Base-by-base conservation (phyloP, 2,329 filamentous ascomycete species). In the Penicillium oxalicum region DNA sequence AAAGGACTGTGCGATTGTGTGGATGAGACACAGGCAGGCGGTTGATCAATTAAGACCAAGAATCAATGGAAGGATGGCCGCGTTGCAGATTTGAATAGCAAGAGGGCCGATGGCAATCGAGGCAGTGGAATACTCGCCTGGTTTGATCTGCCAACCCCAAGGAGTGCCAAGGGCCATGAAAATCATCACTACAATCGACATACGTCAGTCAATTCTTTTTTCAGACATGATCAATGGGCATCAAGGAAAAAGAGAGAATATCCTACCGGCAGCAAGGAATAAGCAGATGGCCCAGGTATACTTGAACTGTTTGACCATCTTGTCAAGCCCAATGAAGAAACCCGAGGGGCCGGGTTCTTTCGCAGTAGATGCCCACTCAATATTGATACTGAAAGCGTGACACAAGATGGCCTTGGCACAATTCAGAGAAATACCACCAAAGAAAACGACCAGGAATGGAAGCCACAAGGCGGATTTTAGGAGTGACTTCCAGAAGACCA, bases 321-420 rank as follows among this genome's bases (percentile, higher is more conserved):
- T 86, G 32, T 86, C 85, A 13, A 91, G 80, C 65, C 93, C 88
- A 51, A 88, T 86, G 71, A 91, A 91, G 71, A 94, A 94, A 4
- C 50, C 50, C 32, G 68, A 88, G 87, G 26, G 86, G 84, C 62
- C 86, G 83, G 60, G 89, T 53, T 95, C 89, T 71, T 94, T 94
- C 36, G 83, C 80, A 0, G 89, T 94, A 1, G 88, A 83, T 44
- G 88, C 88, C 88, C 88, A 93, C 3, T 80, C 81, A 84, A 93
- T 91, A 70, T 93, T 79, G 63, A 91, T 82, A 71, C 87, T 82
- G 65, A 93, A 87, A 80, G 93, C 88, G 73, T 94, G 89, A 4
- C 83, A 78, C 40, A 93, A 70, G 32, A 95, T 74, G 1, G 53
- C 53, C 37, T 51, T 53, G 26, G 88, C 88, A 66, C 91, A 85